A percentile compares a stretch with the other conserved stretches of the same genome.
Conservation (phyloP, 2,329 filamentous ascomycete species). For the Ophiobolus disseminans region DNA sequence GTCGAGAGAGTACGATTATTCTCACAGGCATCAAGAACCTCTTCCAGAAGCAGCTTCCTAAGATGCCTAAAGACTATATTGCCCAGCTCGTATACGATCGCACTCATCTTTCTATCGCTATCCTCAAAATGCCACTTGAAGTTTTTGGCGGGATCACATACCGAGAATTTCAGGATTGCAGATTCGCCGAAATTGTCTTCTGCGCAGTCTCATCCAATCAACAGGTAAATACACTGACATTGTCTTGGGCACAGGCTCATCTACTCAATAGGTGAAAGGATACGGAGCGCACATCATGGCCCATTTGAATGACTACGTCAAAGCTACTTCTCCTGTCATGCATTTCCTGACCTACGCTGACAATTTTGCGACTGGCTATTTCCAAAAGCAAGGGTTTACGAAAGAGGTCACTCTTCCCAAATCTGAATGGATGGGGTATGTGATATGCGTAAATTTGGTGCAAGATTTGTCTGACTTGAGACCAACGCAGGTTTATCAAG, state of each 20-base stretch:
- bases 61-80: conserved; percentile 99
- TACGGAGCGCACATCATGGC: conserved; percentile 99
- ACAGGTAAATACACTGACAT: no score
- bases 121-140: conserved; percentile 93
- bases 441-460: no score
- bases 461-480: no score
- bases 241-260: no score
- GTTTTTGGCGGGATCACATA: conserved; percentile 96
- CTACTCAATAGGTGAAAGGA: no score
- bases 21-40: conserved; percentile 95
- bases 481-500: no score
- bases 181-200: conserved; percentile 98
- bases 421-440: conserved; percentile 96
- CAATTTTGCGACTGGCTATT: conserved; percentile 98
- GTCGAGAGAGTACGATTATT: conserved; percentile 86
- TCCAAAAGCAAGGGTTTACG: conserved; percentile 98
- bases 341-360: conserved; percentile 98
- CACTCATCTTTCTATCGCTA: conserved; percentile 92
- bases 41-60: conserved; percentile 96
- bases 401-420: conserved; percentile 94
- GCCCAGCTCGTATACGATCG: conserved; percentile 95
- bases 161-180: conserved; percentile 84
- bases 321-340: conserved; percentile 94
- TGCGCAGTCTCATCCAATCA: conserved; percentile 97
- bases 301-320: conserved; percentile 96